phyloP scores from a whole-genome alignment of 2,329 filamentous ascomycete genomes.

The Aciculosporium take region DNA sequence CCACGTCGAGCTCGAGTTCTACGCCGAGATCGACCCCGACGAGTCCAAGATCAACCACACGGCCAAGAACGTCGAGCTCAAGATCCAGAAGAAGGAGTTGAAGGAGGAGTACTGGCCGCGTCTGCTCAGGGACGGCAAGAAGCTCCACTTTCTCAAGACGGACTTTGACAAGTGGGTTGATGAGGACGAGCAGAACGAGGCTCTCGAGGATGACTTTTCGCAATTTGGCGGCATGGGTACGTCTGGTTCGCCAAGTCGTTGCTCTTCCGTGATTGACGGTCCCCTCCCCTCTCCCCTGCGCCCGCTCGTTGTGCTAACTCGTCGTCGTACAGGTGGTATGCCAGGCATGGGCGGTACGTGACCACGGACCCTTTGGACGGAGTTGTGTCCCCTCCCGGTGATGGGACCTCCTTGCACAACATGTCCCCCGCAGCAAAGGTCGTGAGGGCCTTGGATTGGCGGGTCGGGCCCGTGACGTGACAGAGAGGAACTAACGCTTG shows the following conservation, averaged over 20 bases:
- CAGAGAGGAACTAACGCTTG: background rate
- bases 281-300: too few species aligned
- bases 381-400: background rate
- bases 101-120: conserved; percentile 93
- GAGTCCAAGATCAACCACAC: conserved; percentile 83
- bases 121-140: conserved; percentile 78
- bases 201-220: conserved; percentile 63
- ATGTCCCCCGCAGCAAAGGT: background rate
- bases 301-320: background rate
- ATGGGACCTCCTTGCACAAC: background rate
- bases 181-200: conserved; percentile 94
- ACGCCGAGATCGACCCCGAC: conserved; percentile 72
- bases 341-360: conserved; percentile 37
- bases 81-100: conserved; percentile 93
- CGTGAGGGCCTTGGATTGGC: background rate
- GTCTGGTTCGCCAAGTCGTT: conserved; percentile 18
- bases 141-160: conserved; percentile 92
- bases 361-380: background rate
- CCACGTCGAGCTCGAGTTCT: conserved; percentile 76
- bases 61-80: conserved; percentile 72
- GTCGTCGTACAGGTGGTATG: conserved; percentile 31
- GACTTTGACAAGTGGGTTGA: conserved; percentile 99
- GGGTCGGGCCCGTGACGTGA: background rate
- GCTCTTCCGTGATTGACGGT: too few species aligned
- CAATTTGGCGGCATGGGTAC: conserved; percentile 52